Conservation (phyloP, 1,284 basidiomycete genomes). For the Xerocomus amazonicus region DNA sequence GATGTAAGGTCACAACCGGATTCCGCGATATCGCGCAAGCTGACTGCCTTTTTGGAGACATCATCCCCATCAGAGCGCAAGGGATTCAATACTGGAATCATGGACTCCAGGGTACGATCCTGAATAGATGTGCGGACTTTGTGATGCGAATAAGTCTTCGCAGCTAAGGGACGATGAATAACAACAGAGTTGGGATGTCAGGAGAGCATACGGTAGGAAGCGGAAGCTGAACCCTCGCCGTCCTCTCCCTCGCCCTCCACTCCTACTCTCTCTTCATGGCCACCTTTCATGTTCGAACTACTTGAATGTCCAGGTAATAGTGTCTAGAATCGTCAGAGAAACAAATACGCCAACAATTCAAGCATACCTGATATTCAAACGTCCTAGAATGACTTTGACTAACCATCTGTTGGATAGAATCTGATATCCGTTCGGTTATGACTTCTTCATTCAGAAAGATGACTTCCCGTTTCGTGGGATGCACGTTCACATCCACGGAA, state of each 20-base stretch:
- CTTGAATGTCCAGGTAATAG: slow-evolving; percentile 53
- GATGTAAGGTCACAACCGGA: slow-evolving; percentile 81
- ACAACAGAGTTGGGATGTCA: not conserved
- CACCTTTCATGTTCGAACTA: slow-evolving; percentile 40
- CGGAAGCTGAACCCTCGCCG: slow-evolving; percentile 9
- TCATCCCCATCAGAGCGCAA: slow-evolving; percentile 30
- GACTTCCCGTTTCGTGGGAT: slow-evolving; percentile 96
- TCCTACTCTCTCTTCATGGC: slow-evolving; percentile 36
- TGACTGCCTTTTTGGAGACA: slow-evolving; percentile 23
- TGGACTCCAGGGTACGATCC: slow-evolving; percentile 90
- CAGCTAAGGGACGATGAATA: slow-evolving; percentile 29
- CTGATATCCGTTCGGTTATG: slow-evolving; percentile 80
- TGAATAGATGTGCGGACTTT: slow-evolving; percentile 89
- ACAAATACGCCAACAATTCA: not conserved
- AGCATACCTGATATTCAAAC: slow-evolving; percentile 77
- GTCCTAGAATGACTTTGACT: slow-evolving; percentile 66
- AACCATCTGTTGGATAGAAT: slow-evolving; percentile 67
- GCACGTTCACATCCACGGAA: slow-evolving; percentile 95
- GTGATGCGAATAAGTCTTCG: slow-evolving; percentile 72
- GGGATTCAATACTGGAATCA: slow-evolving; percentile 70
- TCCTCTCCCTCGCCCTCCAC: slow-evolving; percentile 34
- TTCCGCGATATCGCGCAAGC: slow-evolving; percentile 63
- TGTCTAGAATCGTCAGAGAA: slow-evolving; percentile 42
- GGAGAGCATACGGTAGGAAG: slow-evolving; percentile 16
- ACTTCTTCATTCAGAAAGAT: slow-evolving; percentile 93